A percentile compares a stretch with the other conserved stretches of the same genome.
Evolutionary conservation across 23 red algal genomes (phyloP).

Genomic region (Cyanidium caldarium): DNA sequence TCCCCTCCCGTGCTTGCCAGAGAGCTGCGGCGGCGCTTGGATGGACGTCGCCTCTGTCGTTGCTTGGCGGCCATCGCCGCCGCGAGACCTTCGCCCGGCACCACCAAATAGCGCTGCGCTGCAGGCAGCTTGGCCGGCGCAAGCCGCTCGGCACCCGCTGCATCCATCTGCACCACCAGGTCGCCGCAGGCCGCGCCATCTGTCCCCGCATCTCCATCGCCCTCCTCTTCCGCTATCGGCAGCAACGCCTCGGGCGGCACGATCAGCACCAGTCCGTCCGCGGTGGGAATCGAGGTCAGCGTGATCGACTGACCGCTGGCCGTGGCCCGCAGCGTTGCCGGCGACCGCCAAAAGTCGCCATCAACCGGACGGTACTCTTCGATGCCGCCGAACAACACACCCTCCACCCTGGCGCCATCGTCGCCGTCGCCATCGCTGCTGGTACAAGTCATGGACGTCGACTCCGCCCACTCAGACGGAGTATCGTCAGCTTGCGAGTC

Average conservation of each 20-base stretch:
- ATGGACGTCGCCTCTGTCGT: no score
- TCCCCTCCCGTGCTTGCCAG: no score
- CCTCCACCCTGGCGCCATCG: neutral
- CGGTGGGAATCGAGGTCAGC: neutral
- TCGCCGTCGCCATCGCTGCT: neutral
- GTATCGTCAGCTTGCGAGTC: no score
- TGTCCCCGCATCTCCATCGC: neutral
- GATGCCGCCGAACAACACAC: neutral
- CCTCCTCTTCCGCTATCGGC: neutral
- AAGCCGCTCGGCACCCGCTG: neutral
- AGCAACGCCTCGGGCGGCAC: neutral
- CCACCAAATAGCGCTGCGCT: neutral
- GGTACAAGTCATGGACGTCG: neutral
- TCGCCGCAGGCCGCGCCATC: neutral
- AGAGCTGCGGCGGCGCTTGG: no score
- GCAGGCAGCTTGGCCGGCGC: neutral
- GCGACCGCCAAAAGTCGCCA: neutral
- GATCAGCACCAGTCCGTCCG: neutral
- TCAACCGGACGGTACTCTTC: neutral
- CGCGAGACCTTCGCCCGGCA: neutral
- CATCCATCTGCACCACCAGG: neutral
- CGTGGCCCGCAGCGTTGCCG: neutral
- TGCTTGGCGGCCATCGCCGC: neutral
- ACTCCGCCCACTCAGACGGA: no score
- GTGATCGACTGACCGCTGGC: neutral